Conservation (phyloP, 2,329 filamentous ascomycete genomes). For the Thielaviopsis cerberus region DNA sequence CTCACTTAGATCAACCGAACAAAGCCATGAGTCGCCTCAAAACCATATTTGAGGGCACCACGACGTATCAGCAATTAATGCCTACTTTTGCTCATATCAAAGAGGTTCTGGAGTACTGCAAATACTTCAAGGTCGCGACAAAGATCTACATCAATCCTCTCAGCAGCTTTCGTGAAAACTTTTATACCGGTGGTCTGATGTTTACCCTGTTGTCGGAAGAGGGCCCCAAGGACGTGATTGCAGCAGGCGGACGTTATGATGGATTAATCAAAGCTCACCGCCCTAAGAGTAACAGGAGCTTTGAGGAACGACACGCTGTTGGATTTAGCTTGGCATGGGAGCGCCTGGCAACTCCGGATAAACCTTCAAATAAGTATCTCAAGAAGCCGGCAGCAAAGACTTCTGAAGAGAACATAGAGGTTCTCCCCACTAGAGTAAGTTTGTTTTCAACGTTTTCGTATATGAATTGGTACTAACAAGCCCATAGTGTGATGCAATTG, state of each 20-base stretch:
- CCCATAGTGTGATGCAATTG: slow-evolving; percentile 61
- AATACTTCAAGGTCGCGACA: slow-evolving; percentile 52
- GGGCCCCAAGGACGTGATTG: slow-evolving; percentile 70
- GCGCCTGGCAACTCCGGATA: slow-evolving; percentile 49
- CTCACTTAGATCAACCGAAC: slow-evolving; percentile 28
- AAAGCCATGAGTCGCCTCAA: slow-evolving; percentile 42
- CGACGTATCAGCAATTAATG: slow-evolving; percentile 55
- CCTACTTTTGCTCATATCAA: slow-evolving; percentile 63
- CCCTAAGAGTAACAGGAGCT: slow-evolving; percentile 44
- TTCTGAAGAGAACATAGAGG: slow-evolving; percentile 36
- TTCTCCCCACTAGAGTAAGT: slow-evolving; percentile 36
- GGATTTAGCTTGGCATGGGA: slow-evolving; percentile 88
- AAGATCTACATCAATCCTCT: slow-evolving; percentile 75
- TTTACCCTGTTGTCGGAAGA: slow-evolving; percentile 83
- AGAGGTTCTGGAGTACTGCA: slow-evolving; percentile 58
- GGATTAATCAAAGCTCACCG: slow-evolving; percentile 68
- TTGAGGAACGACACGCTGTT: slow-evolving; percentile 59
- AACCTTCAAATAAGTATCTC: slow-evolving; percentile 38
- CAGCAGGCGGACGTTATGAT: slow-evolving; percentile 86
- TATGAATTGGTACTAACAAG: slow-evolving; percentile 11
- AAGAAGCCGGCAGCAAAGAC: slow-evolving; percentile 50
- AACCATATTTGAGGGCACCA: slow-evolving; percentile 40
- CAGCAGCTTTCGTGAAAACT: slow-evolving; percentile 75
- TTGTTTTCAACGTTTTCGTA: background rate
- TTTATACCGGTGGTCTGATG: slow-evolving; percentile 68